Evolutionary conservation across 2,329 filamentous ascomycete genomes (phyloP), one percentile per base, ranked within the genome.

Genomic region (Penicillium decumbens): DNA sequence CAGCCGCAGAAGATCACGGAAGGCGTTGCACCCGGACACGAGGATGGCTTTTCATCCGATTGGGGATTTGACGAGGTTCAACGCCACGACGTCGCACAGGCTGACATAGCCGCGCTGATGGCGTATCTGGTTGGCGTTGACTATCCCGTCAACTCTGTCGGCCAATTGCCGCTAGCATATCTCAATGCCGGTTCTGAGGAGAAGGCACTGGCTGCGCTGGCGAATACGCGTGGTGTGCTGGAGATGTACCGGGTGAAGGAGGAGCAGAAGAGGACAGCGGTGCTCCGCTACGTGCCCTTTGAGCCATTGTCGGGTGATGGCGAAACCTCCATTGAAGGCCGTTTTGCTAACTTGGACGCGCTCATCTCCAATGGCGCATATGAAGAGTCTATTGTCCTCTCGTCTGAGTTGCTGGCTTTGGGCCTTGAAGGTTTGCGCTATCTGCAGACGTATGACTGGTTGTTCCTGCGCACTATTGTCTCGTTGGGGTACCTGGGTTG

Each of bases 231-330:
- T 59, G 85, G 86, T 35, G 93, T 98, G 41, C 74, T 98, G 27
- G 93, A 98, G 67, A 96, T 96, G 86, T 98, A 97, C 66, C 83
- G 81, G 24, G 87, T 98, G 51, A 98, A 98, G 72, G 92, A 97
- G 68, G 83, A 85, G 55, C 80, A 85, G 57, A 97, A 97, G 73
- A 83, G 82, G 64, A 77, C 79, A 0, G 86, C 80, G 0, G 82
- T 92, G 63, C 71, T 98, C 48, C 82, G 83, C 32, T 98, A 91
- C 71, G 81, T 77, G 45, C 85, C 91, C 0, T 98, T 86, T 65
- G 73, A 78, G 27, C 81, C 83, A 3, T 78, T 98, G 28, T 83
- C 83, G 33, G 80, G 81, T 29, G 74, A 79, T 3, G 77, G 80
- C 3, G 76, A 82, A 49, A 59, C 58, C 15, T 82, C 83, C 0